A percentile compares a stretch with the other conserved stretches of the same genome.
These are phyloP conservation scores for Arabidopsis arenosa DNA, from an alignment of 345 rosid genomes.

Conservation along the genomic window DNA sequence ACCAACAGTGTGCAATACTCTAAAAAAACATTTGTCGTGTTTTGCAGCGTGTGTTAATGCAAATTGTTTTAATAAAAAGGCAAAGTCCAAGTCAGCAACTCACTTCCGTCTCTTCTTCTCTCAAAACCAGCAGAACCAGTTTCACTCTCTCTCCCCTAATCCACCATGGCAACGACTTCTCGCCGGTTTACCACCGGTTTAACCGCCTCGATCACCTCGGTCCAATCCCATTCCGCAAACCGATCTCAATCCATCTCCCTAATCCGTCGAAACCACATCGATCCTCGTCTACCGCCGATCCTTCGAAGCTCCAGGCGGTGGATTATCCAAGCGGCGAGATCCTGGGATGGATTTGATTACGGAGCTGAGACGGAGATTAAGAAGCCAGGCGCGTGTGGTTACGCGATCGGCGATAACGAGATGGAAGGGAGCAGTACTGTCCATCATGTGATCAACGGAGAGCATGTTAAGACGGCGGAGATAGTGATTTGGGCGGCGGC, in stretches of 20 bases:
- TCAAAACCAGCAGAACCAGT: background rate
- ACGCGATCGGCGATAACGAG: slow-evolving; percentile 50
- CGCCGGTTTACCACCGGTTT: slow-evolving; percentile 54
- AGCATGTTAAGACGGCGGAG: slow-evolving; percentile 49
- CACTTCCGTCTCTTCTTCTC: slow-evolving; percentile 31
- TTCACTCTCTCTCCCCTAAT: background rate
- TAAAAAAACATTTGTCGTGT: background rate
- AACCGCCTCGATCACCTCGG: slow-evolving; percentile 22
- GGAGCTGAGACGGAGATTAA: slow-evolving; percentile 25
- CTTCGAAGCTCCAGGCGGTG: slow-evolving; percentile 35
- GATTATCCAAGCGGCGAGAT: slow-evolving; percentile 43
- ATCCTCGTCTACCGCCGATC: slow-evolving; percentile 40
- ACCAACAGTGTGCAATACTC: no score
- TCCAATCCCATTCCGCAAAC: slow-evolving; percentile 35
- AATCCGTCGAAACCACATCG: slow-evolving; percentile 34
- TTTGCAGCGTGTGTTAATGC: slow-evolving; percentile 6
- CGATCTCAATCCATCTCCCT: slow-evolving; percentile 38
- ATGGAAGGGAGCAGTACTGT: slow-evolving; percentile 32
- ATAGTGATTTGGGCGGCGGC: slow-evolving; percentile 66
- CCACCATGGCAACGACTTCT: slow-evolving; percentile 58
- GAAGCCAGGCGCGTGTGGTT: slow-evolving; percentile 51
- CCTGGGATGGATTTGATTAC: slow-evolving; percentile 43
- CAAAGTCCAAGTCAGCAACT: slow-evolving; percentile 16
- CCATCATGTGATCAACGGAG: slow-evolving; percentile 45
- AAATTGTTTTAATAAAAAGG: slow-evolving; percentile 10